Percentiles rank a stretch among this genome's conserved stretches.
phyloP scores from a whole-genome alignment of 208 protist species.

The Crithidia acanthocephali region DNA sequence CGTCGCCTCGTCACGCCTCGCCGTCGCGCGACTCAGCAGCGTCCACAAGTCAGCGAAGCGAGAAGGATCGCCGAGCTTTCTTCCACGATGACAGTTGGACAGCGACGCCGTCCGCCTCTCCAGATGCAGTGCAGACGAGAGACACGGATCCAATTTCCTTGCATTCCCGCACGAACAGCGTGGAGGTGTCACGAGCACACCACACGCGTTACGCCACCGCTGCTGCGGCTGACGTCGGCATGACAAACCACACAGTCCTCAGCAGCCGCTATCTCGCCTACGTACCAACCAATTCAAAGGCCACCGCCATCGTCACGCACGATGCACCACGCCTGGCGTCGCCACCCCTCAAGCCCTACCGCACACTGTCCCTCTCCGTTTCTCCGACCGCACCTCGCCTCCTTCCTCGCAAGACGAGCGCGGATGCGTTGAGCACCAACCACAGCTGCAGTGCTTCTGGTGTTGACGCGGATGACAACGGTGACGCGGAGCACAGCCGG shows the following conservation, averaged over 20 bases:
- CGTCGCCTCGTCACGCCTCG: neutral
- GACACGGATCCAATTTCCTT: neutral
- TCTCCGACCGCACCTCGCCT: neutral
- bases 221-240: neutral
- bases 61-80: neutral
- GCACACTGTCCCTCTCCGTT: neutral
- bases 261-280: neutral
- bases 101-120: neutral
- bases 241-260: neutral
- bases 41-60: neutral
- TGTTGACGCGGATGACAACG: neutral
- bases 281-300: neutral
- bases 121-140: neutral
- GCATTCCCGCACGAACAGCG: neutral
- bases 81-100: neutral
- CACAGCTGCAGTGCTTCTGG: no score
- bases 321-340: slow-evolving; percentile 2
- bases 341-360: neutral
- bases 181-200: neutral
- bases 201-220: neutral
- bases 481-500: neutral
- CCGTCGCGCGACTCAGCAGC: neutral
- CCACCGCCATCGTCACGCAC: neutral
- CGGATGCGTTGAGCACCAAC: neutral
- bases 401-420: neutral